Conservation (phyloP, 805 yeast species). For the Ogataea minuta region DNA sequence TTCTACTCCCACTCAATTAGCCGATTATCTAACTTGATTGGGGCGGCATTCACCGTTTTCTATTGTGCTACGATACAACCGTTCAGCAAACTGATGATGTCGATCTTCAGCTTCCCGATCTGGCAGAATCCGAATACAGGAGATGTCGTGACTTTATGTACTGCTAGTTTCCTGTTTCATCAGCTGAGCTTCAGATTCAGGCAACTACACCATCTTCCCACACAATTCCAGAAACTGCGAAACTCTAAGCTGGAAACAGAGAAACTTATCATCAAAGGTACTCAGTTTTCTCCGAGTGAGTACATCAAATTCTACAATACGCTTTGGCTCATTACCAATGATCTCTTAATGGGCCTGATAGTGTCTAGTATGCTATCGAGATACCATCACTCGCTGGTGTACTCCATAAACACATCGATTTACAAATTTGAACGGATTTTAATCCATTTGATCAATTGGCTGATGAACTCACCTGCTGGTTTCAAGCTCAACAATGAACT, state of each 20-base stretch:
- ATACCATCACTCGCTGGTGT: slow-evolving; percentile 18
- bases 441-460: slow-evolving; percentile 57
- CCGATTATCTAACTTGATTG: slow-evolving; percentile 2
- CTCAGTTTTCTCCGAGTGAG: slow-evolving; percentile 43
- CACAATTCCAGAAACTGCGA: slow-evolving; percentile 62
- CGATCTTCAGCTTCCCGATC: slow-evolving; percentile 16
- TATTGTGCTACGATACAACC: slow-evolving; percentile 14
- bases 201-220: slow-evolving; percentile 76
- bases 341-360: slow-evolving; percentile 69
- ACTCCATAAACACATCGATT: slow-evolving; percentile 24
- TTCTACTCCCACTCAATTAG: slow-evolving; percentile 3
- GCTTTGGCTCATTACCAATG: slow-evolving; percentile 84
- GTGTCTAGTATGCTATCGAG: slow-evolving; percentile 44
- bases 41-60: not conserved
- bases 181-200: slow-evolving; percentile 77
- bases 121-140: slow-evolving; percentile 8
- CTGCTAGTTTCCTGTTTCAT: slow-evolving; percentile 52
- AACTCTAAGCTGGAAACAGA: slow-evolving; percentile 40
- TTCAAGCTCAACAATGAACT: slow-evolving; percentile 85
- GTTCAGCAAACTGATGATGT: slow-evolving; percentile 12
- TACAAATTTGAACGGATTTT: slow-evolving; percentile 31
- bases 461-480: slow-evolving; percentile 91
- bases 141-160: slow-evolving; percentile 7
- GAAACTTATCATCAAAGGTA: slow-evolving; percentile 38
- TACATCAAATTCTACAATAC: slow-evolving; percentile 82